These are phyloP conservation scores for Elongisporangium senticosum DNA, from an alignment of 352 stramenopile genomes.

Conservation along the genomic window DNA sequence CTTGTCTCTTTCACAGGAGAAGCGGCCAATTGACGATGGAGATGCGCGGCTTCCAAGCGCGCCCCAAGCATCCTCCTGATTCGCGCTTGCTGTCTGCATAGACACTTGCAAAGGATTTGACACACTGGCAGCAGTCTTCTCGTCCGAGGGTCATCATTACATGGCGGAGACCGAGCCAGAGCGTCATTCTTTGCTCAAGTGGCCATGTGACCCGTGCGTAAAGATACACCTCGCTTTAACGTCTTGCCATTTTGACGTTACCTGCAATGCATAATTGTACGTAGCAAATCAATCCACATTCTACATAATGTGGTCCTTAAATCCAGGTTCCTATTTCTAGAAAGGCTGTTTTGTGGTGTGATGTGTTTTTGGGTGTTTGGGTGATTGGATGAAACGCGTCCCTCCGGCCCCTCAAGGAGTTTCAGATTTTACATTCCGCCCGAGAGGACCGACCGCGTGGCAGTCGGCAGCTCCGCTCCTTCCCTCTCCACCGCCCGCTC, in stretches of 20 bases:
- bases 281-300: too few species aligned
- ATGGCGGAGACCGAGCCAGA: neutral
- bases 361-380: neutral
- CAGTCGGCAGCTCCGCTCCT: neutral
- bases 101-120: neutral
- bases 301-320: neutral
- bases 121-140: neutral
- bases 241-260: neutral
- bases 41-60: neutral
- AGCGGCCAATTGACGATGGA: neutral
- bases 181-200: neutral
- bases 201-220: neutral
- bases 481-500: neutral
- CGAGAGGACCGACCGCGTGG: neutral
- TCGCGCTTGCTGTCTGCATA: neutral
- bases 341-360: too few species aligned
- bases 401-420: neutral
- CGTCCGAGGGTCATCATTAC: neutral
- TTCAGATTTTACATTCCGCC: neutral
- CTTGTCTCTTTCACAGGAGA: neutral
- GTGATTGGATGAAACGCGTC: neutral
- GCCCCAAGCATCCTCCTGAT: neutral
- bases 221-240: neutral
- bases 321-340: neutral
- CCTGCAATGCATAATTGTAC: too few species aligned